Evolutionary conservation across 257 asterid species (phyloP).

Genomic region (Datura wrightii): DNA sequence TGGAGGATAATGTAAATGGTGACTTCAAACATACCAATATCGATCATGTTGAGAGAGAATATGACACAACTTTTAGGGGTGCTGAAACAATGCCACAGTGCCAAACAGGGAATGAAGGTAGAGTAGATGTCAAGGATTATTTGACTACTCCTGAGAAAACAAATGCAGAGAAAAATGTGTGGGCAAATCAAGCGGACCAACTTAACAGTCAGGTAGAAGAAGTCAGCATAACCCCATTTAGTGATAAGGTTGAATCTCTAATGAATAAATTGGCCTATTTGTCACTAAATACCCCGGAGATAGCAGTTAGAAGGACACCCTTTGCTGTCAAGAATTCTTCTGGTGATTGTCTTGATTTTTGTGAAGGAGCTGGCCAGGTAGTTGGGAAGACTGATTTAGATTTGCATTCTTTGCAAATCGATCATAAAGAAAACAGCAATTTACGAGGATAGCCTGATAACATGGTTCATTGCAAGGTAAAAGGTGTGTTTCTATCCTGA

Average conservation of each 20-base stretch:
- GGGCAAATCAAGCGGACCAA: conserved; percentile 35
- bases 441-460: neutral
- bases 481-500: neutral
- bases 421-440: conserved; percentile 47
- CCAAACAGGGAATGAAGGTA: conserved; percentile 34
- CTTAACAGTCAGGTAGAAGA: conserved; percentile 25
- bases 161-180: conserved; percentile 29
- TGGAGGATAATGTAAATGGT: conserved; percentile 17
- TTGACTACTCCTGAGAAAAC: conserved; percentile 24
- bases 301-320: conserved; percentile 47
- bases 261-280: conserved; percentile 31
- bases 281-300: conserved; percentile 30
- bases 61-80: conserved; percentile 33
- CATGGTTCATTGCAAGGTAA: conserved; percentile 21
- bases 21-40: conserved; percentile 26
- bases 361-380: conserved; percentile 36
- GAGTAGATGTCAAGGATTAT: conserved; percentile 35
- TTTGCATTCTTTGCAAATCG: conserved; percentile 40
- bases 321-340: conserved; percentile 49
- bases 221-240: conserved; percentile 28
- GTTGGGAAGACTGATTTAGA: conserved; percentile 38
- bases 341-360: conserved; percentile 36
- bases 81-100: neutral
- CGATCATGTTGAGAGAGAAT: conserved; percentile 36
- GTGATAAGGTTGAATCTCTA: conserved; percentile 36